Conservation (phyloP, 345 rosid species). For the Xanthoceras sorbifolium region DNA sequence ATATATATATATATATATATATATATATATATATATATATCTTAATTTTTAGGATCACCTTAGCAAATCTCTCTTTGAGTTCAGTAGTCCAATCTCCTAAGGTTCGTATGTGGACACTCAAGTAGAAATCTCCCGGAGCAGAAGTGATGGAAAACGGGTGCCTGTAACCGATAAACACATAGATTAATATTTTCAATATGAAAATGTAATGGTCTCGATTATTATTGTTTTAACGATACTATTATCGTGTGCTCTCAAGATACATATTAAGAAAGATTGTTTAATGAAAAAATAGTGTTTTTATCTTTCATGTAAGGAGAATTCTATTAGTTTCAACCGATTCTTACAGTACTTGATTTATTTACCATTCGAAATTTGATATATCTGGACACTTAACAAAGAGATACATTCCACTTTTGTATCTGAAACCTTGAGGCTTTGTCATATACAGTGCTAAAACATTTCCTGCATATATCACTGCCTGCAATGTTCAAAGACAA, state of each 20-base stretch:
- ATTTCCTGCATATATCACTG: constrained; percentile 82
- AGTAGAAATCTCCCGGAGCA: constrained; percentile 81
- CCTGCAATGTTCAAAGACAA: constrained; percentile 48
- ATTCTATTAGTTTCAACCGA: too few species aligned
- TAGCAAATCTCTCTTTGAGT: constrained; percentile 63
- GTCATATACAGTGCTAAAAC: constrained; percentile 85
- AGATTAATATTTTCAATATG: neutral
- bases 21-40: too few species aligned
- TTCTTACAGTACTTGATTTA: too few species aligned
- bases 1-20: too few species aligned
- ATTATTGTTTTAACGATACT: neutral
- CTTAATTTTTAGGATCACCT: constrained; percentile 37
- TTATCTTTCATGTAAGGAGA: too few species aligned
- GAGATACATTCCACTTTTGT: constrained; percentile 94
- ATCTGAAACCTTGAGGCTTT: constrained; percentile 81
- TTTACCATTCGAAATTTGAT: constrained; percentile 80
- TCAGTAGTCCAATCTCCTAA: constrained; percentile 94
- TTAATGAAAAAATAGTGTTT: too few species aligned
- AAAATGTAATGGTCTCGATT: neutral
- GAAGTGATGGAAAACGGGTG: constrained; percentile 98
- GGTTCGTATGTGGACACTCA: constrained; percentile 89
- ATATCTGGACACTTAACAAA: constrained; percentile 87
- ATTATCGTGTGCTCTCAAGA: neutral
- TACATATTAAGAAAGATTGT: neutral
- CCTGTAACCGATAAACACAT: constrained; percentile 38